Base-by-base conservation (phyloP, 805 yeast species). In the Wickerhamomyces alni region DNA sequence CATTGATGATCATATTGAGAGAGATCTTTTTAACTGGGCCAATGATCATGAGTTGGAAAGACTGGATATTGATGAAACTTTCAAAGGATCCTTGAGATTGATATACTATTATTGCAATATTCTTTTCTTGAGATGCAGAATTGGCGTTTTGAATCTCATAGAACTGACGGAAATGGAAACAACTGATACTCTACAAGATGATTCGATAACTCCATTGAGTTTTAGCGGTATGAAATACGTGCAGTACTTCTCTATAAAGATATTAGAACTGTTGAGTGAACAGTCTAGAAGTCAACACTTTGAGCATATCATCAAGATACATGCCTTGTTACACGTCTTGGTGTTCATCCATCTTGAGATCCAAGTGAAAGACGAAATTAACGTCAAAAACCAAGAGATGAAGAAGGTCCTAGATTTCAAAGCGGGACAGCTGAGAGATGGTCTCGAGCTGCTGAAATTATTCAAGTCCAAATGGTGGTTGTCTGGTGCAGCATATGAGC, bases 121-220 rank as follows among this genome's bases (percentile, higher is more conserved):
- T 7, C 17, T 42, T 15, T 38, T 38, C n/a, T 18, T 42, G 15
- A 24, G 45, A 24, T 42, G 42, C 19, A 39, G 39, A 16, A 38
- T 38, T 21, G 45, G 45, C 3, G 39, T 42, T 8, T 21, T 42
- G 17, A 39, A 42, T n/a, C 17, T 42, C 22, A 41, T 41, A 22
- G 44, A 41, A 15, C n/a, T 26, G n/a, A 26, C 28, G 12, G n/a
- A 13, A 29, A 21, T 4, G 31, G 36, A 25, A 2, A 19, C 33
- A 8, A 24, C 29, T 17, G 31, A n/a, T 26, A 21, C 24, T 19
- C 27, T 33, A 6, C 24, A 21, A 26, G 39, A 26, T 2, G 33
- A 28, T 22, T 15, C 34, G 4, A 18, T 25, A 11, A 29, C 38
- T 6, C 45, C 42, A 12, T 29, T 42, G 19, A 25, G 39, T 19